These are phyloP conservation scores for Schoenoplectus tabernaemontani DNA, from an alignment of 202 grass and related monocot species.

Conservation along the genomic window DNA sequence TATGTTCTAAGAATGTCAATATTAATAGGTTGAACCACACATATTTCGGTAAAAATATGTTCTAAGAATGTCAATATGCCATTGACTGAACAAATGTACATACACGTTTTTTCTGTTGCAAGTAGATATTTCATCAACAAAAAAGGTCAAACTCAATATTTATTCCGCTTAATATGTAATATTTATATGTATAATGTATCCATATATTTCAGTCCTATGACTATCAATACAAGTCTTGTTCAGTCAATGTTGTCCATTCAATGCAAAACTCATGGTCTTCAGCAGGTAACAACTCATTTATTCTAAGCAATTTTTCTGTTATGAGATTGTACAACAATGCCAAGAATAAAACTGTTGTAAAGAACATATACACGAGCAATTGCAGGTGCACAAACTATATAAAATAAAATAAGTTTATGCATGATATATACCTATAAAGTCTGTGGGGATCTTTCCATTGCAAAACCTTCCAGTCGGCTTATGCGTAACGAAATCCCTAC, in stretches of 20 bases:
- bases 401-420: not conserved
- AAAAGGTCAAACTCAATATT: not conserved
- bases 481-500: conserved; percentile 39
- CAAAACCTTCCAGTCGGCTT: conserved; percentile 55
- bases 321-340: not conserved
- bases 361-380: not conserved
- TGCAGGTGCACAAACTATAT: not conserved
- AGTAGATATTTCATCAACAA: not conserved
- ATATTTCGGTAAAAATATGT: too few species aligned
- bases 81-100: not conserved
- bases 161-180: not conserved
- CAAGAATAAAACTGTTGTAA: not conserved
- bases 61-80: too few species aligned
- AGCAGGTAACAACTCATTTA: not conserved
- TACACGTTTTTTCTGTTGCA: not conserved
- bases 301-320: not conserved
- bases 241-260: not conserved
- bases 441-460: conserved; percentile 66
- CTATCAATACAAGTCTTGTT: not conserved
- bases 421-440: conserved; percentile 42
- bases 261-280: not conserved
- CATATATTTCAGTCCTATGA: not conserved
- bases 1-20: not conserved
- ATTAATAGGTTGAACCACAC: not conserved
- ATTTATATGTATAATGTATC: not conserved